Evolutionary conservation across 1,284 basidiomycete genomes (phyloP).

Genomic region (Laetiporus sulphureus): DNA sequence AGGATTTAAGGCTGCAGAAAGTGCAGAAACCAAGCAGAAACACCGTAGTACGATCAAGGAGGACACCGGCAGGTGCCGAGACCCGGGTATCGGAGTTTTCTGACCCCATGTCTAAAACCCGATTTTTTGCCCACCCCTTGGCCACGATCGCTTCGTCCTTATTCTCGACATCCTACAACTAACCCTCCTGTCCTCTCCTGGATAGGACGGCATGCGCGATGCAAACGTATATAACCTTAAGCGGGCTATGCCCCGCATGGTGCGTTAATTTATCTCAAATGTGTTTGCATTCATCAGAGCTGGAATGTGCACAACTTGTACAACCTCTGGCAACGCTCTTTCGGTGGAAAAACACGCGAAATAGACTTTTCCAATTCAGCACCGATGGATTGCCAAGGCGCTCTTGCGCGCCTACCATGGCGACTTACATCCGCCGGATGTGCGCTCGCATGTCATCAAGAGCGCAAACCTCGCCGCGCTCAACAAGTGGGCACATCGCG

Average conservation of each 20-base stretch:
- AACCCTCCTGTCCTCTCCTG: too few species aligned
- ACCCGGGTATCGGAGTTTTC: too few species aligned
- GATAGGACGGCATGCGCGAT: constrained; percentile 31
- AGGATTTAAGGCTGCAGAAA: too few species aligned
- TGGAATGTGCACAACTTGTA: constrained; percentile 75
- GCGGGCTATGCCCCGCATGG: constrained; percentile 41
- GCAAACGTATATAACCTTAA: constrained; percentile 29
- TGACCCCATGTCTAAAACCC: too few species aligned
- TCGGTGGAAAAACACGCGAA: constrained; percentile 36
- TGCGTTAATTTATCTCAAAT: constrained; percentile 23
- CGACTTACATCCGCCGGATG: constrained; percentile 89
- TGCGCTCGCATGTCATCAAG: constrained; percentile 50
- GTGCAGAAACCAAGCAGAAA: too few species aligned
- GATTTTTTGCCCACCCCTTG: too few species aligned
- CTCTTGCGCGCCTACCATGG: constrained; percentile 93
- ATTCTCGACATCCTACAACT: too few species aligned
- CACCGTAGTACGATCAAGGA: too few species aligned
- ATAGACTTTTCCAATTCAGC: constrained; percentile 81
- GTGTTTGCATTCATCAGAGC: constrained; percentile 48
- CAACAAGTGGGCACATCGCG: constrained; percentile 45
- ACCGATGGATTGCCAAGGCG: constrained; percentile 89
- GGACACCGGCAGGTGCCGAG: too few species aligned
- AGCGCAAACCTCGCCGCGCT: constrained; percentile 20
- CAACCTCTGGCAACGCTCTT: constrained; percentile 56
- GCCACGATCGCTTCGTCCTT: too few species aligned